These are phyloP conservation scores for Coniochaeta hoffmannii DNA, from an alignment of 2,329 filamentous ascomycete genomes.

Conservation along the genomic window DNA sequence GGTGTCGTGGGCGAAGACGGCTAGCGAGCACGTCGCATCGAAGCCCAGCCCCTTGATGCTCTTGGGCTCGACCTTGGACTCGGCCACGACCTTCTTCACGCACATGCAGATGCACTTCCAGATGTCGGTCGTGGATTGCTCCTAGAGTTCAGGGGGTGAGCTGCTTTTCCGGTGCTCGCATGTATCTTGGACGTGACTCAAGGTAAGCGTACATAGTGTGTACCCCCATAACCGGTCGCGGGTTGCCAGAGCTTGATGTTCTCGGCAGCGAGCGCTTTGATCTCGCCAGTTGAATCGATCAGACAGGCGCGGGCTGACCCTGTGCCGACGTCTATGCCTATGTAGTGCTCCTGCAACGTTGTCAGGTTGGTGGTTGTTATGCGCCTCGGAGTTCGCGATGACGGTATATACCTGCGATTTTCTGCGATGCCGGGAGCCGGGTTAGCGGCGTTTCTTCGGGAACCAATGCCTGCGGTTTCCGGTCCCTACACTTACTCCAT, in stretches of 20 bases:
- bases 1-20: slow-evolving; percentile 82
- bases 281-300: slow-evolving; percentile 86
- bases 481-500: background rate
- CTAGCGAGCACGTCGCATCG: slow-evolving; percentile 95
- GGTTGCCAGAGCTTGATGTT: slow-evolving; percentile 78
- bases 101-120: slow-evolving; percentile 92
- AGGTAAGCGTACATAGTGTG: slow-evolving; percentile 49
- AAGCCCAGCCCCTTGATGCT: slow-evolving; percentile 89
- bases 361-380: background rate
- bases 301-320: slow-evolving; percentile 93
- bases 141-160: slow-evolving; percentile 35
- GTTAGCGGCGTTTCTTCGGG: background rate
- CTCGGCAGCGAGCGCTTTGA: slow-evolving; percentile 66
- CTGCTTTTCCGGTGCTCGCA: background rate
- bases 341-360: slow-evolving; percentile 45
- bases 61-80: slow-evolving; percentile 69
- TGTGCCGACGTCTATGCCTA: slow-evolving; percentile 94
- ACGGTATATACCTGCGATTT: background rate
- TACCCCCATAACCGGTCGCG: slow-evolving; percentile 51
- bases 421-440: background rate
- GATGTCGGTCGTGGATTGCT: slow-evolving; percentile 97
- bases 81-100: slow-evolving; percentile 72
- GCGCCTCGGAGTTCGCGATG: background rate
- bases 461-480: background rate
- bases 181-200: too few species aligned